Evolutionary conservation across 257 asterid species (phyloP).

Genomic region (Leptodermis oblonga): DNA sequence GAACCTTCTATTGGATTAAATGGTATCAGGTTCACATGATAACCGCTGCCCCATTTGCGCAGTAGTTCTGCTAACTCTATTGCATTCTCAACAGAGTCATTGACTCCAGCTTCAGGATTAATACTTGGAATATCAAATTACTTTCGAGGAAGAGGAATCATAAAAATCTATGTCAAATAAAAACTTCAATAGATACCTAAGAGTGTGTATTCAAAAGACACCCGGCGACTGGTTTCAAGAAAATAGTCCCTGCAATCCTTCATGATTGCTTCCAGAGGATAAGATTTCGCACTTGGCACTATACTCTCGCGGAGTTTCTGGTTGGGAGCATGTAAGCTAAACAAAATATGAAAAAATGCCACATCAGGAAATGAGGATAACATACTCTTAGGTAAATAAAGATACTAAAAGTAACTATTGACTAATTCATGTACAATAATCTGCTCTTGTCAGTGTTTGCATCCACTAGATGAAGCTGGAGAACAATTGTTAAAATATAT

Average conservation of each 20-base stretch:
- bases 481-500: not conserved
- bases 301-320: conserved; percentile 82
- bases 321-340: conserved; percentile 90
- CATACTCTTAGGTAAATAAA: conserved; percentile 2
- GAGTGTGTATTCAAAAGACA: conserved; percentile 88
- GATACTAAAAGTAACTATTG: not conserved
- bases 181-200: conserved; percentile 50
- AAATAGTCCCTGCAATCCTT: conserved; percentile 88
- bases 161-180: not conserved
- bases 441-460: not conserved
- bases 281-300: conserved; percentile 91
- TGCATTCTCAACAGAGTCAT: conserved; percentile 71
- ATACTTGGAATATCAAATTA: conserved; percentile 8
- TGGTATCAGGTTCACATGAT: conserved; percentile 91
- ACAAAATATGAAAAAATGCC: conserved; percentile 20
- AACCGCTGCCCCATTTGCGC: conserved; percentile 80
- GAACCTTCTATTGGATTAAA: conserved; percentile 80
- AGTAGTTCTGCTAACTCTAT: conserved; percentile 74
- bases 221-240: conserved; percentile 74
- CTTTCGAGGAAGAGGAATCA: not conserved
- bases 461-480: not conserved
- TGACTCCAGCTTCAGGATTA: conserved; percentile 70
- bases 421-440: not conserved
- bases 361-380: not conserved
- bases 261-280: conserved; percentile 91